Percentiles rank a stretch among this genome's conserved stretches.
These are phyloP conservation scores for Pythium aristosporum DNA, from an alignment of 352 stramenopile genomes.

Conservation along the genomic window DNA sequence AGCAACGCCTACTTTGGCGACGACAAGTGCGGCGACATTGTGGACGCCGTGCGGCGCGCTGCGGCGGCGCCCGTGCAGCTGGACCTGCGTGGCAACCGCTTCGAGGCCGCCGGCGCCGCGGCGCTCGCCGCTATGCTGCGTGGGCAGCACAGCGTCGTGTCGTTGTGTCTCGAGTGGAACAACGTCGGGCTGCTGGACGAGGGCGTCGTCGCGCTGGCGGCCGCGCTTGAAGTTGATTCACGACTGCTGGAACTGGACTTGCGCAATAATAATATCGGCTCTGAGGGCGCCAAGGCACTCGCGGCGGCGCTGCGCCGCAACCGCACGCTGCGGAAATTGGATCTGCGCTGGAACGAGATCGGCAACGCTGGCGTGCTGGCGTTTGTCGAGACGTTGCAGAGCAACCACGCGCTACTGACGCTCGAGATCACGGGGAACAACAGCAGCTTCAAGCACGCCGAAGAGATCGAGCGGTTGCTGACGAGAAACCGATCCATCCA, in stretches of 20 bases:
- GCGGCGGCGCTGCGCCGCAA: constrained; percentile 59
- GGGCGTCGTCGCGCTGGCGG: constrained; percentile 60
- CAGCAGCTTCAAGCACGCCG: constrained; percentile 62
- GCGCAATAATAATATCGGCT: constrained; percentile 83
- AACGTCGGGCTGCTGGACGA: constrained; percentile 78
- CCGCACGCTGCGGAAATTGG: constrained; percentile 61
- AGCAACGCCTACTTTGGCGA: constrained; percentile 76
- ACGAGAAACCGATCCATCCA: constrained; percentile 57
- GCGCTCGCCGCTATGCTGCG: constrained; percentile 53
- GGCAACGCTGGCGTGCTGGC: constrained; percentile 67
- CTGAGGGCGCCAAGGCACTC: constrained; percentile 66
- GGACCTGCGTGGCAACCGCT: constrained; percentile 76
- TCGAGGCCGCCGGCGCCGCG: constrained; percentile 56
- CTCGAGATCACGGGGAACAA: constrained; percentile 80
- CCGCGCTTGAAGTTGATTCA: constrained; percentile 61
- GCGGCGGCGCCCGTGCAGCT: constrained; percentile 39
- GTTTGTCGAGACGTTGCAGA: constrained; percentile 72
- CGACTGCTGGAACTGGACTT: constrained; percentile 68
- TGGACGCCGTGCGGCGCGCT: constrained; percentile 42
- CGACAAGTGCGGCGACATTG: constrained; percentile 60
- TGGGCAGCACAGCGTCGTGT: constrained; percentile 48
- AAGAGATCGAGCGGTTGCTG: constrained; percentile 63
- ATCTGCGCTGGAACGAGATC: constrained; percentile 85
- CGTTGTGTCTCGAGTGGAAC: constrained; percentile 83
- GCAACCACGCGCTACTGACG: constrained; percentile 56